Evolutionary conservation across 441 rosid species (phyloP).

Genomic region (Eruca vesicaria): DNA sequence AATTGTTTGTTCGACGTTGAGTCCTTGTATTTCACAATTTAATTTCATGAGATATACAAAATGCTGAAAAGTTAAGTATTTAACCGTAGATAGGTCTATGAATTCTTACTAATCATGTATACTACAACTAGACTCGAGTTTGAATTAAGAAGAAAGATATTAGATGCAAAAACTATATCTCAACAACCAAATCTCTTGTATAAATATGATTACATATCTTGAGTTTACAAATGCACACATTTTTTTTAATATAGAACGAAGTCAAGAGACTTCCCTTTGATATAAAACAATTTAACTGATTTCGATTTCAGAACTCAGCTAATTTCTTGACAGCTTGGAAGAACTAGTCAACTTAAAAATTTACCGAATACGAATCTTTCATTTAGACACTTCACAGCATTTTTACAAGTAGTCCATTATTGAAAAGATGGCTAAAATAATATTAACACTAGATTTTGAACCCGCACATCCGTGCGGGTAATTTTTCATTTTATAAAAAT

Average conservation of each 20-base stretch:
- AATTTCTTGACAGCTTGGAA: conserved; percentile 3
- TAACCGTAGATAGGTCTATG: not conserved
- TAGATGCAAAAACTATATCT: conserved; percentile 4
- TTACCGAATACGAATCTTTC: conserved; percentile 23
- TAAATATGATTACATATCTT: not conserved
- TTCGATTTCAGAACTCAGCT: not conserved
- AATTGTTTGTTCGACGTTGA: too few relatives aligned
- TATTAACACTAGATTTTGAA: too few relatives aligned
- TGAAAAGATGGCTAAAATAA: conserved; percentile 11
- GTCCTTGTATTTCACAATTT: too few relatives aligned
- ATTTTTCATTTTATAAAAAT: too few relatives aligned
- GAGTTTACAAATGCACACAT: not conserved
- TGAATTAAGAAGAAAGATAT: conserved; percentile 8
- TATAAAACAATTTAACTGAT: not conserved
- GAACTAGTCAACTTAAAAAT: not conserved
- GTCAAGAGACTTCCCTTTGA: not conserved
- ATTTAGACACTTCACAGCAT: not conserved
- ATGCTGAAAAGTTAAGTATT: not conserved
- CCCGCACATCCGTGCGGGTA: too few relatives aligned
- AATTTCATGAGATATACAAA: not conserved
- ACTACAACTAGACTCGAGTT: not conserved
- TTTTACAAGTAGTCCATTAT: conserved; percentile 27
- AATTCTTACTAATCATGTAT: not conserved
- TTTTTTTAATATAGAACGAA: not conserved
- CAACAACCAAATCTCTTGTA: conserved; percentile 23